Percentiles rank a stretch among this genome's conserved stretches.
These are phyloP conservation scores for Jackrogersella minutella DNA, from an alignment of 495 filamentous ascomycete species.

Conservation along the genomic window DNA sequence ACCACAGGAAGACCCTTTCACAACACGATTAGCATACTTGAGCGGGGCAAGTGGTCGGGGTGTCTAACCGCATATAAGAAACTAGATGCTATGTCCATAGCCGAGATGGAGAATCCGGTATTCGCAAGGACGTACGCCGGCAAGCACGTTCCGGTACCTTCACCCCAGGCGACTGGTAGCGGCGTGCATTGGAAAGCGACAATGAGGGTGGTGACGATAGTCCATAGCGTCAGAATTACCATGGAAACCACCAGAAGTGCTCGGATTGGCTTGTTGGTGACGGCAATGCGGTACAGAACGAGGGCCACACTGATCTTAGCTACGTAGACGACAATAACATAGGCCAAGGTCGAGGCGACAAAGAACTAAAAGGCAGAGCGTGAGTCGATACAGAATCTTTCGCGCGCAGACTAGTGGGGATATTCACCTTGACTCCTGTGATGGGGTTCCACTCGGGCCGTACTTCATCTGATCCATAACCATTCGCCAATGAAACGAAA, in stretches of 20 bases:
- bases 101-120: not conserved
- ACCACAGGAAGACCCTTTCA: not conserved
- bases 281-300: conserved; percentile 4
- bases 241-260: not conserved
- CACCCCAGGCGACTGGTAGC: not conserved
- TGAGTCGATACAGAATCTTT: no score
- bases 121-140: conserved; percentile 9
- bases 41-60: not conserved
- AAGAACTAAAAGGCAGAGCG: not conserved
- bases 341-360: conserved; percentile 4
- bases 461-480: not conserved
- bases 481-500: not conserved
- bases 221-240: not conserved
- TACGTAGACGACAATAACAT: conserved; percentile 6
- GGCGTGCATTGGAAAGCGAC: conserved; percentile 5
- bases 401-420: no score
- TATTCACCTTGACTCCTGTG: conserved; percentile 1
- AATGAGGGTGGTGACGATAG: not conserved
- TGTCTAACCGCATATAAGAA: conserved; percentile 12
- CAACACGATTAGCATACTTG: not conserved
- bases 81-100: conserved; percentile 10
- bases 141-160: not conserved
- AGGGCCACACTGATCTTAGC: conserved; percentile 8
- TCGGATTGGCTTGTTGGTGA: conserved; percentile 3
- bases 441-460: not conserved